Evolutionary conservation across 2,329 filamentous ascomycete genomes (phyloP), one percentile per base, ranked within the genome.

Genomic region (Claviceps humidiphila): DNA sequence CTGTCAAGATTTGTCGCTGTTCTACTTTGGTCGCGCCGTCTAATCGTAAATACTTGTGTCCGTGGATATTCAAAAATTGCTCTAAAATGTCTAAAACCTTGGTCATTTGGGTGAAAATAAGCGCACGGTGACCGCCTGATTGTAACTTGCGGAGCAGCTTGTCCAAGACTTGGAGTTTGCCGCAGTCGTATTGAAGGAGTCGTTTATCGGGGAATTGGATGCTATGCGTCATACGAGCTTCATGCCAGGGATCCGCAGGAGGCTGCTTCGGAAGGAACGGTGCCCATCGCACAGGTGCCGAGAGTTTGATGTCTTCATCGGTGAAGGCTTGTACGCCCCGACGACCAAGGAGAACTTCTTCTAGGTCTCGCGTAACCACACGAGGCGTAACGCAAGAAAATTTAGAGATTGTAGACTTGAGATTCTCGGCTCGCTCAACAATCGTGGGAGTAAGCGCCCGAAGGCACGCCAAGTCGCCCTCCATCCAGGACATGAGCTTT

Each of bases 71-170:
- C 59, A 98, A 80, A 64, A 98, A 98, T 59, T 93, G 89, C 66
- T 99, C 93, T 2, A 99, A 76, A 52, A 99, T 95, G 66, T 99
- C 91, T 17, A 99, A 77, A 46, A 97, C 93, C 66, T 95, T 95
- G 47, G 93, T 97, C 93, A 99, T 98, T 64, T 99, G 93, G 0
- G 94, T 97, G 68, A 99, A 99, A 65, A 99, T 98, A 49, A 99
- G 75, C 9, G 89, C 93, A 7, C 94, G 87, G 63, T 97, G 93
- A 1, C 90, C 89, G 41, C 89, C 89, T 2, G 87, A 81, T 68
- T 97, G 90, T 7, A 98, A 76, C 56, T 86, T 84, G 9, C 93
- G 85, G 14, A 98, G 77, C 2, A 98, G 77, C 55, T 84, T 84
- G 62, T 94, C 93, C 16, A 98, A 77, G 17, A 85, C 83, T 63